Evolutionary conservation across 2,329 filamentous ascomycete species (phyloP).

Genomic region (Cladosporium sp.): DNA sequence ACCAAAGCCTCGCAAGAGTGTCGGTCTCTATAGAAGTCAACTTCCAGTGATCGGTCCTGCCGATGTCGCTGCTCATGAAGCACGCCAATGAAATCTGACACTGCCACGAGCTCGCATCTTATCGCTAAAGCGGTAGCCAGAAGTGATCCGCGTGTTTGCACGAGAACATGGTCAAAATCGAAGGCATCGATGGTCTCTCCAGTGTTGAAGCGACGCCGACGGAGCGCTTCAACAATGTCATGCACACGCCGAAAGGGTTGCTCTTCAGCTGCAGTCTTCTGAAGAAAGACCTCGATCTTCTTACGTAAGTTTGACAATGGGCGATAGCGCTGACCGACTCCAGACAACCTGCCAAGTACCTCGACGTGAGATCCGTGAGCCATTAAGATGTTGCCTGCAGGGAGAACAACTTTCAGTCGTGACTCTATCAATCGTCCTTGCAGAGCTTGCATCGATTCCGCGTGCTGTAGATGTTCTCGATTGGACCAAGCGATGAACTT

Average conservation of each 20-base stretch:
- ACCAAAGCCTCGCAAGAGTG: conserved; percentile 38
- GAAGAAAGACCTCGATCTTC: conserved; percentile 21
- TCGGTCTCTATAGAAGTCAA: conserved; percentile 33
- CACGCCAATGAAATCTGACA: conserved; percentile 40
- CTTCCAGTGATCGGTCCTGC: conserved; percentile 7
- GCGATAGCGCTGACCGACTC: conserved; percentile 14
- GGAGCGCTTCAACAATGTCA: conserved; percentile 39
- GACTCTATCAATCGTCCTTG: background rate
- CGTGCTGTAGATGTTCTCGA: conserved; percentile 36
- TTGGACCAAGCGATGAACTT: conserved; percentile 56
- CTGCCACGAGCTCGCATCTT: conserved; percentile 44
- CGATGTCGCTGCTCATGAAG: conserved; percentile 10
- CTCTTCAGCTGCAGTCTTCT: conserved; percentile 38
- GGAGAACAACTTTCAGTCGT: background rate
- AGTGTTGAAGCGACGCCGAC: conserved; percentile 24
- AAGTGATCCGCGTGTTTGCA: conserved; percentile 32
- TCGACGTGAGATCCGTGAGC: background rate
- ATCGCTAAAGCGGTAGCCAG: conserved; percentile 42
- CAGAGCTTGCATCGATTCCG: conserved; percentile 25
- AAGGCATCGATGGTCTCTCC: conserved; percentile 24
- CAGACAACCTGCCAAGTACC: background rate
- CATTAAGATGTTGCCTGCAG: background rate
- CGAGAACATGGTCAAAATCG: conserved; percentile 19
- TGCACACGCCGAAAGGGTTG: conserved; percentile 46
- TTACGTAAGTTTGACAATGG: conserved; percentile 13